Evolutionary conservation across 2,329 filamentous ascomycete species (phyloP), one percentile per base, ranked within the genome.

Genomic region (Phialophora tarda): DNA sequence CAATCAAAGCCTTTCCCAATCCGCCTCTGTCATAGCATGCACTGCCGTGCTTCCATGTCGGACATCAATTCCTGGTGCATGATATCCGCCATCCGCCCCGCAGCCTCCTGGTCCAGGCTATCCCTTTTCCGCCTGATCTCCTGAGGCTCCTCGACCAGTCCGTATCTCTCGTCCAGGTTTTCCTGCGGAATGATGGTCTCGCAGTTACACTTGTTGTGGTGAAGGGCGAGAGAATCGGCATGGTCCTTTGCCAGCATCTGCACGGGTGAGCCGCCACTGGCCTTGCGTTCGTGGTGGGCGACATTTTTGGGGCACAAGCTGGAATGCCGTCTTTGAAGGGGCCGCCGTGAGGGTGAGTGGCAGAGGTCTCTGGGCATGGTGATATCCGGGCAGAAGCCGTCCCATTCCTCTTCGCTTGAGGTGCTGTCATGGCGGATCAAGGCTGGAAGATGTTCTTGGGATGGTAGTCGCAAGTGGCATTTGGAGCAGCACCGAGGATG

Each of bases 361-460:
- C 48, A 26, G 14, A 54, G 30, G 12, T 69, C 55, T 4, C 44
- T 62, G 24, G 68, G 68, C 68, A 70, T 70, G 21, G 47, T 24
- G 53, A 70, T 70, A 47, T 70, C 68, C n/a, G 68, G 68, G 47
- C 68, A 70, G 57, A 70, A 70, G 21, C 60, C 63, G 8, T 70
- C 68, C 54, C 57, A 67, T 24, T 59, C 51, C 24, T 69, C 67
- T 26, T 64, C 64, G 55, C 65, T 65, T 2, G 62, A 54, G 34
- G 59, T 53, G 59, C 59, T 64, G 41, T 64, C 51, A 53, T 64
- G 59, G 47, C 62, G 58, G 10, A 59, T 47, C 11, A 47, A 54
- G 21, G 54, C 21, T n/a, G 55, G 32, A 21, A 59, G 53, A 12
- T 58, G 56, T 50, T 69, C 65, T 59, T 70, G 68, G 1, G 65